Base-by-base conservation (phyloP, 1,284 basidiomycete genomes). In the Cystobasidium sp. region DNA sequence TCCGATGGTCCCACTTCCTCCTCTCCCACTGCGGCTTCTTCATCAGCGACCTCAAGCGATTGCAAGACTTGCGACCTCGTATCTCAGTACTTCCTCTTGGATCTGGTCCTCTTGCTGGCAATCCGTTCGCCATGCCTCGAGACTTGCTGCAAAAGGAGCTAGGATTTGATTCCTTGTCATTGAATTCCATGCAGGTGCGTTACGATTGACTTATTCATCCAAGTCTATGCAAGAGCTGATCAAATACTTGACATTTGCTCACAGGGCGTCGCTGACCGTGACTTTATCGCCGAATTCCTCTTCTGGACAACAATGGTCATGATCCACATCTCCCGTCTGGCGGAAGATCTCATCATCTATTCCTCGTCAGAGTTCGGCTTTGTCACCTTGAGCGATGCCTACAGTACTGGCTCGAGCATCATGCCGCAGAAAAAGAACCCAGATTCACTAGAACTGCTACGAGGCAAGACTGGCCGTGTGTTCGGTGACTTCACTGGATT, bases 391-490 rank as follows among this genome's bases (percentile, higher is more conserved):
- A 95, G 92, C 81, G 96, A 99, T 84, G 96, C 96, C 3, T 99
- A 98, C 84, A 95, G 93, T 82, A 99, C 96, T 46, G 96, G 96
- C 12, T 97, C 95, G 52, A 97, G 94, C 77, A 98, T 99, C 82
- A 99, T 99, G 96, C 96, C 96, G 1, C 96, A 99, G 82, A 98
- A 99, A 86, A 98, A 99, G 85, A 99, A 99, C 83, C 94, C 97
- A 20, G 96, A 98, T 83, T 97, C 94, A 41, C 85, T 97, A 61
- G 97, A 99, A 82, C 86, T 99, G 37, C 86, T 99, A 72, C 90
- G 96, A 75, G 96, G 96, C 78, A 99, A 99, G 84, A 89, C 91
- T 37, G 96, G 97, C 8, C 90, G 96, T 49, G 87, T 97, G 49
- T 97, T 97, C 83, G 96, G 96, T 76, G 80, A 93, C 91, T 94